These are phyloP conservation scores for Ceratopteris richardii DNA, from an alignment of 75 land plant species.

Conservation along the genomic window DNA sequence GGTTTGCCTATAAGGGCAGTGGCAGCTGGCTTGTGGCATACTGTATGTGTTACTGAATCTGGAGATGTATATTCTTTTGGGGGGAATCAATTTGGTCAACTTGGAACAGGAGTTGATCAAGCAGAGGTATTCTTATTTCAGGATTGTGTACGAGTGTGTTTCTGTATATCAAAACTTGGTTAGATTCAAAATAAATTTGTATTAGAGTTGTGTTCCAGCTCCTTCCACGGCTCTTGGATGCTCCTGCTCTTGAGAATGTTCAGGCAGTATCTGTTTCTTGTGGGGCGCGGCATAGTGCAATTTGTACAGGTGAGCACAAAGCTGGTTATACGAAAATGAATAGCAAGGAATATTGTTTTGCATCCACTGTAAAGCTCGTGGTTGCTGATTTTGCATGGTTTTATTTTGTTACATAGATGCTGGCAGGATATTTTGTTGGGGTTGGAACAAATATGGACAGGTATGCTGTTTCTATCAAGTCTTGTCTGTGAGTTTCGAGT, in stretches of 20 bases:
- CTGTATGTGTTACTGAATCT: conserved; percentile 71
- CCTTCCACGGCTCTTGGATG: conserved; percentile 83
- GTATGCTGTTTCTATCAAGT: conserved; percentile 30
- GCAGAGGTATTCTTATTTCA: conserved; percentile 64
- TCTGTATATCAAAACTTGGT: no score
- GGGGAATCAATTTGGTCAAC: conserved; percentile 99
- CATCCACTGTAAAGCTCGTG: no score
- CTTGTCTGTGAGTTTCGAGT: neutral
- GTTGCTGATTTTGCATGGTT: neutral
- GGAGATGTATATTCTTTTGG: conserved; percentile 96
- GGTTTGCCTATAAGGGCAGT: conserved; percentile 62
- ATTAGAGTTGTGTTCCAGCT: no score
- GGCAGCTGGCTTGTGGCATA: conserved; percentile 98
- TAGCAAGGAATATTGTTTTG: neutral
- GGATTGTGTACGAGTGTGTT: neutral
- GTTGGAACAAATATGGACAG: conserved; percentile 99
- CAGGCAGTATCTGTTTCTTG: conserved; percentile 66
- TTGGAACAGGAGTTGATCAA: conserved; percentile 88
- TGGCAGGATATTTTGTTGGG: conserved; percentile 85
- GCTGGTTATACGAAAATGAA: neutral
- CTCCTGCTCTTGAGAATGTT: conserved; percentile 64
- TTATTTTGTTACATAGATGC: conserved; percentile 34
- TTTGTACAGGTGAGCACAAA: conserved; percentile 60
- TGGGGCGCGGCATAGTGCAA: conserved; percentile 97
- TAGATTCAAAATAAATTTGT: no score